Evolutionary conservation across 345 rosid genomes (phyloP).

Genomic region (Brassica rapa): DNA sequence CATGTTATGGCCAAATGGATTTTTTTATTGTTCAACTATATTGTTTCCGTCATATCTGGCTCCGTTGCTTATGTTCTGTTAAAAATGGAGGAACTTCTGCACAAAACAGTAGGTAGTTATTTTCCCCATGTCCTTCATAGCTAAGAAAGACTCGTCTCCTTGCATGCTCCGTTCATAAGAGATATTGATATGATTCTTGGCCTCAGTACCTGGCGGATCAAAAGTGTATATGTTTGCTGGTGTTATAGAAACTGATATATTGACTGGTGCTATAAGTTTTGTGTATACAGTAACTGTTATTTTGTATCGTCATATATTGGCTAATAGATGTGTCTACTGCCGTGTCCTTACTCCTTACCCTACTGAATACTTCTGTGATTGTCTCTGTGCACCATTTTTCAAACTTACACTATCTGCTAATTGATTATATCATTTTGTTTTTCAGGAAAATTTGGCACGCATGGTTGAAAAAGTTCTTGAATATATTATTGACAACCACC

Average conservation of each 20-base stretch:
- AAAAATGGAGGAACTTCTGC: conserved; percentile 13
- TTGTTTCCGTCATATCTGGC: not conserved
- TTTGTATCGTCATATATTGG: conserved; percentile 10
- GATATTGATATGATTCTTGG: not conserved
- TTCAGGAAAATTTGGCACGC: conserved; percentile 64
- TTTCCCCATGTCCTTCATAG: conserved; percentile 9
- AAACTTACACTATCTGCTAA: not conserved
- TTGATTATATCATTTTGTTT: conserved; percentile 34
- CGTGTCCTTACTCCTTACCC: not conserved
- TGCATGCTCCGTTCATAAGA: conserved; percentile 4
- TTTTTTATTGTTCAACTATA: not conserved
- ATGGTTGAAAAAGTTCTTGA: conserved; percentile 63
- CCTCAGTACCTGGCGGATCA: not conserved
- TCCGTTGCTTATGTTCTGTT: conserved; percentile 1
- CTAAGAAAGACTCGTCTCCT: conserved; percentile 13
- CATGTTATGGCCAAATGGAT: conserved; percentile 20
- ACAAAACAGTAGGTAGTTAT: conserved; percentile 9
- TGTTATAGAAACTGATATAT: conserved; percentile 6
- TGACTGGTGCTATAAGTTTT: conserved; percentile 1
- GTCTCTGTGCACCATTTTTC: conserved; percentile 2
- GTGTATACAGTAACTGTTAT: not conserved
- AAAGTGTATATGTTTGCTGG: not conserved
- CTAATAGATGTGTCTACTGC: conserved; percentile 14
- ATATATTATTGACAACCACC: conserved; percentile 72
- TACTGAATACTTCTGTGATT: conserved; percentile 20